Evolutionary conservation across 257 asterid species (phyloP).

Genomic region (Plantago ovata): DNA sequence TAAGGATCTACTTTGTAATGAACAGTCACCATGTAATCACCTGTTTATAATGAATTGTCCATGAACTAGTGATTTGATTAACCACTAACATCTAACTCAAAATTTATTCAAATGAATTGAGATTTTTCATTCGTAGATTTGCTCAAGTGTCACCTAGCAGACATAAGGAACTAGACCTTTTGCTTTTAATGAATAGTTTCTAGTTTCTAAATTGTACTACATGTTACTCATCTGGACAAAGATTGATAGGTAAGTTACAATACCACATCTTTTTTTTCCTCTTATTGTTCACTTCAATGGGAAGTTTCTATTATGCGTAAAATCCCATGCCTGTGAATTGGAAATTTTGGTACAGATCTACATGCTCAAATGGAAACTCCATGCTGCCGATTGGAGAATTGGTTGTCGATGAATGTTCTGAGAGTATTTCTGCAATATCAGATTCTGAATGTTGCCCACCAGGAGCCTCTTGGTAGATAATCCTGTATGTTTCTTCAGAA

Average conservation of each 20-base stretch:
- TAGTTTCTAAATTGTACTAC: slow-evolving; percentile 1
- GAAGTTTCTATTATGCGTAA: slow-evolving; percentile 4
- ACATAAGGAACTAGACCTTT: too few relatives aligned
- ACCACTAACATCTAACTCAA: not conserved
- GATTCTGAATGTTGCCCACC: slow-evolving; percentile 6
- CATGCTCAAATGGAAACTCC: slow-evolving; percentile 2
- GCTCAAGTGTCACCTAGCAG: too few relatives aligned
- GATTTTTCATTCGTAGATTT: too few relatives aligned
- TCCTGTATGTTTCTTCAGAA: not conserved
- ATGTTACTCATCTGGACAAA: not conserved
- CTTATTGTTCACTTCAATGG: slow-evolving; percentile 1
- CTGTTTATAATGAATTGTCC: too few relatives aligned
- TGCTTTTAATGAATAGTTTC: not conserved
- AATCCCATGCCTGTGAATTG: not conserved
- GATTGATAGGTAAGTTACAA: not conserved
- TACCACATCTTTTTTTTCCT: slow-evolving; percentile 3
- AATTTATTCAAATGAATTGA: too few relatives aligned
- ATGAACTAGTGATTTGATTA: not conserved
- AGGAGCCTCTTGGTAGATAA: not conserved
- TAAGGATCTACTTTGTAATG: too few relatives aligned
- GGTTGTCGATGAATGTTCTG: slow-evolving; percentile 2
- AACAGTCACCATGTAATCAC: too few relatives aligned
- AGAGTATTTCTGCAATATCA: slow-evolving; percentile 7
- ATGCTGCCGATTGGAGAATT: slow-evolving; percentile 6
- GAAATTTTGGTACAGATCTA: not conserved